Evolutionary conservation across 2,329 filamentous ascomycete genomes (phyloP), one percentile per base, ranked within the genome.

Genomic region (Monilinia laxa): DNA sequence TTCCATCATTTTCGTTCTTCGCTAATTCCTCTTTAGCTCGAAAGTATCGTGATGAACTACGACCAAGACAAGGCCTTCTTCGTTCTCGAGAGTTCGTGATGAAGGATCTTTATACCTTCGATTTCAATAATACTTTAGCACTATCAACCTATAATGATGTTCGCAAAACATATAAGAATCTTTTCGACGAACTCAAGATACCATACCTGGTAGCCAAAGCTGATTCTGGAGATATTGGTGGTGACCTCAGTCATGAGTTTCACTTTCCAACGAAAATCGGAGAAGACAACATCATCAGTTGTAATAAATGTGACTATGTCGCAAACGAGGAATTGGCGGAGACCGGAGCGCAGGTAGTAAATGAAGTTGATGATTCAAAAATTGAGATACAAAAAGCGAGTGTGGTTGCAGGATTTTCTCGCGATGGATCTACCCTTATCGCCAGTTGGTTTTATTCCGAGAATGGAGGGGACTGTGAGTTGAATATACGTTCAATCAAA

Each of bases 21-120:
- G 62, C 56, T 70, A 68, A 47, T 12, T 28, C 10, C 11, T 25
- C 4, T 45, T 10, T 69, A 92, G 90, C 92, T 40, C 86, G 94
- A 57, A 99, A 99, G 78, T 99, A 98, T 75, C 87, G 95, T 59
- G 95, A 99, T 79, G 95, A 99, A 78, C 85, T 90, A 66, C 85
- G 95, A 35, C 95, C 95, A 25, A 86, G 95, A 42, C 91, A 96
- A 73, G 95, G 95, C 16, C 82, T 99, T 2, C 81, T 99, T 11
- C 88, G 95, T 12, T 90, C 92, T 0, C 88, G 93, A 69, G 95
- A 99, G 75, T 99, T 99, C 74, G 80, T 92, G 72, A 99, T 99
- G 95, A 99, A 99, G 78, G 95, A 99, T 77, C 84, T 99, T 0
- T 99, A 99, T 77, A 97, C 93, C 0, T 99, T 99, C 75, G 95